These are phyloP conservation scores for Rubia tinctorum DNA, from an alignment of 305 asterid genomes.

Conservation along the genomic window DNA sequence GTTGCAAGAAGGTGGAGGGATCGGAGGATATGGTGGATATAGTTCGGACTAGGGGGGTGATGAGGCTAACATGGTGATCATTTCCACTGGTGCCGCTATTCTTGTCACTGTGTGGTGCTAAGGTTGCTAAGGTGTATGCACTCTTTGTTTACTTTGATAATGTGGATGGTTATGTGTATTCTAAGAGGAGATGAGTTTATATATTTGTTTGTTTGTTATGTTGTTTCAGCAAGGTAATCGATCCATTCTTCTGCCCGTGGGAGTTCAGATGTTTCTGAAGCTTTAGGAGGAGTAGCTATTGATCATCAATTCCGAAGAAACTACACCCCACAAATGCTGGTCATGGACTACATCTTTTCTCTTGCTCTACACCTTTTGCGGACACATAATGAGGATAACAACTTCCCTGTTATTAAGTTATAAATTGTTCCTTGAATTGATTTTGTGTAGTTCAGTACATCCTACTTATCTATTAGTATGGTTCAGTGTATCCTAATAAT, in stretches of 20 bases:
- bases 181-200: neutral
- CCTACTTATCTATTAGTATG: too few species aligned
- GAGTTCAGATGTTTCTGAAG: conserved; percentile 80
- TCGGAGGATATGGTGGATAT: conserved; percentile 60
- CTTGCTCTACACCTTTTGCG: too few species aligned
- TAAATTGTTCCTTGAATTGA: too few species aligned
- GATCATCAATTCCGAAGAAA: conserved; percentile 1
- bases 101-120: conserved; percentile 88
- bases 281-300: conserved; percentile 50
- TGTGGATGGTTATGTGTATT: neutral
- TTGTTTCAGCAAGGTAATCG: conserved; percentile 80
- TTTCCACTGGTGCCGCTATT: conserved; percentile 80
- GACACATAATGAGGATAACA: too few species aligned
- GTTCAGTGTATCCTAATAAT: too few species aligned
- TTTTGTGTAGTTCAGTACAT: too few species aligned
- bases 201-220: conserved; percentile 7
- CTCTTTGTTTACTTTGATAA: neutral
- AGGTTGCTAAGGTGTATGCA: conserved; percentile 23
- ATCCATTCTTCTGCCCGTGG: conserved; percentile 87
- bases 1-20: conserved; percentile 56
- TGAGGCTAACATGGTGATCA: conserved; percentile 74
- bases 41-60: conserved; percentile 88
- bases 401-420: too few species aligned
- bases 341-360: too few species aligned
- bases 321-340: too few species aligned